Evolutionary conservation across 495 filamentous ascomycete genomes (phyloP).

Genomic region (Annulohypoxylon moriforme): DNA sequence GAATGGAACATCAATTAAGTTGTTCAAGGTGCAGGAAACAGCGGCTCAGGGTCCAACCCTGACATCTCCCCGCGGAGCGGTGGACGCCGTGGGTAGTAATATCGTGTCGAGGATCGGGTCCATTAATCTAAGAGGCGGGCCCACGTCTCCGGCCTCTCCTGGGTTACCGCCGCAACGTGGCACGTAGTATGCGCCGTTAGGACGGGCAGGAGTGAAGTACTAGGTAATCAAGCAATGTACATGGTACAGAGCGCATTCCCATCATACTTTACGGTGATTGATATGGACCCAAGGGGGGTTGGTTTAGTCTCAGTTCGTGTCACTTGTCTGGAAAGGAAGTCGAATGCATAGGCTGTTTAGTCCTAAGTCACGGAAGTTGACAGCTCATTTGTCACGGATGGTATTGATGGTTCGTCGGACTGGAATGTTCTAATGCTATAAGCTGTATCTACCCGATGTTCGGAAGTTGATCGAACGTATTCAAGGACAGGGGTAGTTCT

Average conservation of each 20-base stretch:
- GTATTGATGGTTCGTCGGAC: background rate
- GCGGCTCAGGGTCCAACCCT: slow-evolving; percentile 82
- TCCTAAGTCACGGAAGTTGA: slow-evolving; percentile 5
- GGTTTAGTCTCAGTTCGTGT: slow-evolving; percentile 26
- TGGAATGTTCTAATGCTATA: background rate
- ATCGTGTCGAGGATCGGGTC: slow-evolving; percentile 88
- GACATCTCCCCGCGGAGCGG: slow-evolving; percentile 86
- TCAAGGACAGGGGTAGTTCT: background rate
- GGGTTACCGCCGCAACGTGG: slow-evolving; percentile 42
- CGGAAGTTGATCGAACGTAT: background rate
- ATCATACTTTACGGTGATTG: background rate
- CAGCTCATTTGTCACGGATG: background rate
- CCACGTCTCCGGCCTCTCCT: slow-evolving; percentile 36
- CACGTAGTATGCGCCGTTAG: background rate
- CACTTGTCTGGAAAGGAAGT: slow-evolving; percentile 29
- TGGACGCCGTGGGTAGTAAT: slow-evolving; percentile 94
- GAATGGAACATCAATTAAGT: slow-evolving; percentile 87
- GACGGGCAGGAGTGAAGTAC: background rate
- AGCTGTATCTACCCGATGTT: background rate
- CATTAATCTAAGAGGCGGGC: slow-evolving; percentile 66
- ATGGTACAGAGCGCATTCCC: background rate
- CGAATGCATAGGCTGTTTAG: slow-evolving; percentile 22
- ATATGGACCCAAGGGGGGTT: background rate
- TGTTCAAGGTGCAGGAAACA: slow-evolving; percentile 91
- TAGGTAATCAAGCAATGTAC: background rate